Evolutionary conservation across 2,329 filamentous ascomycete species (phyloP).

Genomic region (Alternaria tenuissima): DNA sequence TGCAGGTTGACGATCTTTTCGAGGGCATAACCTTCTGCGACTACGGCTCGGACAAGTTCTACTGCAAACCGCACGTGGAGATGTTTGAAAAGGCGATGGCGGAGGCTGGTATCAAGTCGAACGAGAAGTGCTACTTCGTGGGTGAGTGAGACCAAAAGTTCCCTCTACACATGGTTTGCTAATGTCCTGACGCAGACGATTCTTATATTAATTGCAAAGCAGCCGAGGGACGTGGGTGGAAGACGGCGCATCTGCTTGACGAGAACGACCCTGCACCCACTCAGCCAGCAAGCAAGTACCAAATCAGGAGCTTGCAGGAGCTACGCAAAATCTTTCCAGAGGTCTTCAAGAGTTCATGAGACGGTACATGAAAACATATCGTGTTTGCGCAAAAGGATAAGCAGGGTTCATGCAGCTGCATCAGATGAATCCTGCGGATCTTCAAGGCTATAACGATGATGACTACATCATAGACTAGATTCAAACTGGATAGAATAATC

Average conservation of each 20-base stretch:
- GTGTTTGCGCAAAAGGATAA: neutral
- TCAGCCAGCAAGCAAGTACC: conserved; percentile 73
- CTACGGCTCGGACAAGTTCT: conserved; percentile 74
- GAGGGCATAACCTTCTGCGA: conserved; percentile 96
- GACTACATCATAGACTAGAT: neutral
- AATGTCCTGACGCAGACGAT: conserved; percentile 70
- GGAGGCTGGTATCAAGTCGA: conserved; percentile 75
- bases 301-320: conserved; percentile 79
- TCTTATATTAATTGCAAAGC: conserved; percentile 82
- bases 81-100: conserved; percentile 92
- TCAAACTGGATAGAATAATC: neutral
- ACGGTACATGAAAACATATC: neutral
- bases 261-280: conserved; percentile 70
- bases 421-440: neutral
- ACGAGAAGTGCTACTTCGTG: conserved; percentile 87
- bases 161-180: conserved; percentile 12
- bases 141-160: conserved; percentile 63
- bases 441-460: neutral
- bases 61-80: conserved; percentile 84
- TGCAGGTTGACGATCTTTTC: conserved; percentile 87
- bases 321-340: conserved; percentile 80
- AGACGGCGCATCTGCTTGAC: conserved; percentile 84
- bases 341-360: conserved; percentile 72
- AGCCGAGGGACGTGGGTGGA: conserved; percentile 85
- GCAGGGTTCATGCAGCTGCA: neutral